Base-by-base conservation (phyloP, 2,329 filamentous ascomycete species). In the Penicillium sp. region DNA sequence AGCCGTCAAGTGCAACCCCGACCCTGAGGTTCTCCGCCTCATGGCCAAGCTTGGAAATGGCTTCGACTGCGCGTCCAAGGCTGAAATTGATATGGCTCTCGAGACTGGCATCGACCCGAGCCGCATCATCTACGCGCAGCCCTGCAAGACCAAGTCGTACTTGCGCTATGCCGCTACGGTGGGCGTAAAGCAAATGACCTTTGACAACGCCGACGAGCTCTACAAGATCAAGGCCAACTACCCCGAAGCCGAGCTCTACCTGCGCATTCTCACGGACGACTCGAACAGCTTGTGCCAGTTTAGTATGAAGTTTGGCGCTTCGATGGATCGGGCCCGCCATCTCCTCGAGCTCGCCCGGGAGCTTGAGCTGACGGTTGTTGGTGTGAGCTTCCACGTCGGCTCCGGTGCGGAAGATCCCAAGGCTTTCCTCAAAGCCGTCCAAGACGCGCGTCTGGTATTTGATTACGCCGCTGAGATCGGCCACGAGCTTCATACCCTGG, bases 1-100 rank as follows among this genome's bases (percentile, higher is more conserved):
- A 94, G 94, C 94, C 70, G 94, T 99, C 84, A 99, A 99, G 83
- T 99, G 95, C 83, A 99, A 99, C 85, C 93, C 94, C 30, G 94
- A 99, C 80, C 87, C 90, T 53, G 89, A 91, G 80, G 90, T 99
- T 66, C 85, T 99, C 69, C 90, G 90, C 75, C 90, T 99, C 69
- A 89, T 99, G 73, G 88, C 92, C 66, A 89, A 88, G 69, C 86
- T 99, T 67, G 95, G 94, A 73, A 93, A 92, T 67, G 95, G 95
- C 73, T 99, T 99, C 78, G 95, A 99, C 81, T 99, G 95, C 80
- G 95, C 95, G 66, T 98, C 94, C 80, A 98, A 98, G 86, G 86
- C 90, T 68, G 95, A 99, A 82, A 97, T 99, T 71, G 93, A 99
- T 78, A 89, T 93, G 78, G 91, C 97, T 65, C 85, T 98, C 58